Conservation (phyloP, 2,329 filamentous ascomycete genomes). For the Aspergillus eucalypticola region DNA sequence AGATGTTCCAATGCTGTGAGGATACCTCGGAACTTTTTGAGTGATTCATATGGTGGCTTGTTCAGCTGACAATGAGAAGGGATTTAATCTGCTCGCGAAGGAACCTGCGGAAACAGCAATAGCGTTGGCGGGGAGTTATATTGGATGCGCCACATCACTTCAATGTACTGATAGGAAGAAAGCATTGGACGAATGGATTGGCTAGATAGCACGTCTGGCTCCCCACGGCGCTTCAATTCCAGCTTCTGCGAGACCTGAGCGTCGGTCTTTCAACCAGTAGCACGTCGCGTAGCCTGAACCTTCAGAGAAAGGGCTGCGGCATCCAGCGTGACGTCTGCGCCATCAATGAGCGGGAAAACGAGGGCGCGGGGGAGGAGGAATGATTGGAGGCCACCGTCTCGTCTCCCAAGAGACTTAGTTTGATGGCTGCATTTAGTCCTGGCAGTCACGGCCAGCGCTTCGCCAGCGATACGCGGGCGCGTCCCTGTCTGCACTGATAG, state of each 20-base stretch:
- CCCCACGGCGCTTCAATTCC: slow-evolving; percentile 3
- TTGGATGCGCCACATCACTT: slow-evolving; percentile 27
- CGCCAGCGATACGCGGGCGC: not conserved
- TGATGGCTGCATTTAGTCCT: slow-evolving; percentile 8
- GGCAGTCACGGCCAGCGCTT: slow-evolving; percentile 10
- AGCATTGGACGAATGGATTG: slow-evolving; percentile 60
- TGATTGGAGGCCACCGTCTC: slow-evolving; percentile 20
- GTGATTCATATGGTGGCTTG: slow-evolving; percentile 28
- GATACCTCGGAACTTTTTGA: slow-evolving; percentile 30
- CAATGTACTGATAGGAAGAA: slow-evolving; percentile 55
- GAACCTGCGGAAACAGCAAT: slow-evolving; percentile 43
- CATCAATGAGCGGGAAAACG: slow-evolving; percentile 30
- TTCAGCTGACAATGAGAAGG: slow-evolving; percentile 21
- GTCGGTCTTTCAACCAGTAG: slow-evolving; percentile 25
- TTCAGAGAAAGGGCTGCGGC: slow-evolving; percentile 16
- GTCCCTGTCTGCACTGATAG: slow-evolving; percentile 15
- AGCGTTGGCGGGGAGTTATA: slow-evolving; percentile 40
- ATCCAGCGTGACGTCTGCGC: slow-evolving; percentile 33
- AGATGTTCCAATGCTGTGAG: slow-evolving; percentile 38
- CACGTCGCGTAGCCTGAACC: slow-evolving; percentile 22
- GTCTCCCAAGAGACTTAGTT: slow-evolving; percentile 28
- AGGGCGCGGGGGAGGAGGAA: slow-evolving; percentile 11
- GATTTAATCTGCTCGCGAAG: slow-evolving; percentile 33
- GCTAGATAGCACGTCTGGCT: slow-evolving; percentile 32
- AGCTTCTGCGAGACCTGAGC: slow-evolving; percentile 13